phyloP scores from a whole-genome alignment of 805 yeast species.

The Yamadazyma olivae region DNA sequence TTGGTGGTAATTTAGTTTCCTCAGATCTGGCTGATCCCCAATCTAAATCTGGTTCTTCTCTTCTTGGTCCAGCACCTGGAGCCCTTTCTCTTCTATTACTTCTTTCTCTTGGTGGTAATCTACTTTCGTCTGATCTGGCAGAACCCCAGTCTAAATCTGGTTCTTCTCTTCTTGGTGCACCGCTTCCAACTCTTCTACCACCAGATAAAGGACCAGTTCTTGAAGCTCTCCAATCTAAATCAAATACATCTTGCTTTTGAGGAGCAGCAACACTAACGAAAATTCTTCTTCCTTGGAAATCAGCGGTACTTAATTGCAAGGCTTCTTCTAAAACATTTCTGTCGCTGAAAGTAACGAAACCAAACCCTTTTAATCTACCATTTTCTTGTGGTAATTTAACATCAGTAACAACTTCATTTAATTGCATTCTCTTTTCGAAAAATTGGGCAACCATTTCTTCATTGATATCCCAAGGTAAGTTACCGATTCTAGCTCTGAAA shows the following conservation, averaged over 20 bases:
- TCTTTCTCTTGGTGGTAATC: slow-evolving; percentile 23
- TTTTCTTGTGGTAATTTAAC: slow-evolving; percentile 68
- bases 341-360: slow-evolving; percentile 49
- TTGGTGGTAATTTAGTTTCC: slow-evolving; percentile 17
- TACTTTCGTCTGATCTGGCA: slow-evolving; percentile 28
- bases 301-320: slow-evolving; percentile 41
- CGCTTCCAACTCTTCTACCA: slow-evolving; percentile 16
- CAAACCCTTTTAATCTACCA: slow-evolving; percentile 60
- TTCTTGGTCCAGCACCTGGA: slow-evolving; percentile 25
- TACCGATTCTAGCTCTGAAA: slow-evolving; percentile 82
- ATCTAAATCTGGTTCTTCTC: slow-evolving; percentile 22
- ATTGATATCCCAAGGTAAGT: slow-evolving; percentile 76
- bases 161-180: slow-evolving; percentile 25
- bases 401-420: slow-evolving; percentile 50
- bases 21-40: slow-evolving; percentile 29
- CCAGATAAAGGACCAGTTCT: slow-evolving; percentile 24
- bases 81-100: slow-evolving; percentile 35
- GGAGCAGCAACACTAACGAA: slow-evolving; percentile 61
- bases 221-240: slow-evolving; percentile 44
- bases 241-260: slow-evolving; percentile 42
- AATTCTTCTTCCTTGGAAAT: slow-evolving; percentile 48
- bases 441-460: slow-evolving; percentile 64
- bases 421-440: slow-evolving; percentile 56
- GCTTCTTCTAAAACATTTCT: slow-evolving; percentile 51
- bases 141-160: slow-evolving; percentile 61